Evolutionary conservation across 345 rosid genomes (phyloP), one percentile per base, ranked within the genome.

Genomic region (Eucalyptus leucophloia): DNA sequence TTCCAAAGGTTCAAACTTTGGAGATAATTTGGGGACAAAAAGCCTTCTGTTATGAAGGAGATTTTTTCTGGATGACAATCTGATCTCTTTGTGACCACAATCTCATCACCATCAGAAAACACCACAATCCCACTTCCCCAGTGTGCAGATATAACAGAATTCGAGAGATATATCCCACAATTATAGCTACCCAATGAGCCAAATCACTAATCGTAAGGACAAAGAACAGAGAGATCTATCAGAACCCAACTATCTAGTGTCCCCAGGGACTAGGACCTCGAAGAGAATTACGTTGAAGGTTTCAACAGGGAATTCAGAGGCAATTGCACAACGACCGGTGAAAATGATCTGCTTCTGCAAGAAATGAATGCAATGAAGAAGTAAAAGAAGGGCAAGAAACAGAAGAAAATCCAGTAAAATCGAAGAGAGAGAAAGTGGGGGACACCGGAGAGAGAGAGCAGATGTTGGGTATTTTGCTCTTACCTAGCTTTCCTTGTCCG

Each of bases 381-480:
- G 85, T 37, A 72, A 37, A 72, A 72, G 13, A 77, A 77, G 45
- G 30, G 85, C 85, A 40, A 40, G 85, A 40, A 77, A 77, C 47
- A 21, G 30, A 37, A 40, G 47, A 40, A 77, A 77, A 77, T 77
- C 85, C 85, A 77, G 30, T 23, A 23, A 40, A 40, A 40, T 77
- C 85, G 85, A 40, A 77, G 85, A 87, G 72, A 44, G 88, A 86
- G 88, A 86, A 26, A 72, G 50, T 40, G 85, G 85, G 47, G 28
- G 47, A 69, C 44, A 69, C 81, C 42, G 44, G 80, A n/a, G n/a
- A 34, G 82, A 72, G 80, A 91, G 77, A 87, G 65, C n/a, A 65
- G 90, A 91, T 86, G 91, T 88, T 91, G 91, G 90, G 88, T 91
- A 90, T 87, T 92, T 89, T 92, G 87, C 90, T 85, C 87, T 50